Percentiles rank a stretch among this genome's conserved stretches.
Evolutionary conservation across 352 stramenopile species (phyloP).

Genomic region (Globisporangium sylvaticum): DNA sequence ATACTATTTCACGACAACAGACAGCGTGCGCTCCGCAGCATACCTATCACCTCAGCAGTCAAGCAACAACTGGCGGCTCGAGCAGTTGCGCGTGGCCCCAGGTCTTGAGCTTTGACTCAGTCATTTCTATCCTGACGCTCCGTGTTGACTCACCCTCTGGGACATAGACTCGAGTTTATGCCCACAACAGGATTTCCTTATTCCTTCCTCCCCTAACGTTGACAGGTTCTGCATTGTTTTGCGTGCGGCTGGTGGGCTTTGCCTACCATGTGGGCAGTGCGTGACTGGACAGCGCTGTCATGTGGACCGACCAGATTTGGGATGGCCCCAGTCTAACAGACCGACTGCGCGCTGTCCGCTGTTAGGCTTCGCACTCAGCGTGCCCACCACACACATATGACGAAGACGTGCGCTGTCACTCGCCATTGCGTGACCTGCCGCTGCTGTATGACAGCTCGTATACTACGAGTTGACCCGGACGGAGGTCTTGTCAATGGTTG

Average conservation of each 20-base stretch:
- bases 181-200: background rate
- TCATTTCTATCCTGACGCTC: background rate
- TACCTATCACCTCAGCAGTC: background rate
- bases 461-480: background rate
- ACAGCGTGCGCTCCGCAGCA: background rate
- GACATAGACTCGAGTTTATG: background rate
- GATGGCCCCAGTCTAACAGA: background rate
- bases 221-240: background rate
- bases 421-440: background rate
- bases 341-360: background rate
- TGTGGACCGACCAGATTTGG: background rate
- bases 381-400: background rate
- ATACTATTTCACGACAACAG: background rate
- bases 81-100: background rate
- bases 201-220: background rate
- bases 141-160: background rate
- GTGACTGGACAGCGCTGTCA: background rate
- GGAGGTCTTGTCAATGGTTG: background rate
- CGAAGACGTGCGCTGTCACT: background rate
- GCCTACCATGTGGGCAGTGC: background rate
- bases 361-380: background rate
- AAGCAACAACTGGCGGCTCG: background rate
- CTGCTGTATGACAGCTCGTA: background rate
- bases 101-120: background rate
- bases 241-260: background rate